phyloP scores from a whole-genome alignment of 768 basidiomycete genomes.

The Daedaleopsis sinensis region DNA sequence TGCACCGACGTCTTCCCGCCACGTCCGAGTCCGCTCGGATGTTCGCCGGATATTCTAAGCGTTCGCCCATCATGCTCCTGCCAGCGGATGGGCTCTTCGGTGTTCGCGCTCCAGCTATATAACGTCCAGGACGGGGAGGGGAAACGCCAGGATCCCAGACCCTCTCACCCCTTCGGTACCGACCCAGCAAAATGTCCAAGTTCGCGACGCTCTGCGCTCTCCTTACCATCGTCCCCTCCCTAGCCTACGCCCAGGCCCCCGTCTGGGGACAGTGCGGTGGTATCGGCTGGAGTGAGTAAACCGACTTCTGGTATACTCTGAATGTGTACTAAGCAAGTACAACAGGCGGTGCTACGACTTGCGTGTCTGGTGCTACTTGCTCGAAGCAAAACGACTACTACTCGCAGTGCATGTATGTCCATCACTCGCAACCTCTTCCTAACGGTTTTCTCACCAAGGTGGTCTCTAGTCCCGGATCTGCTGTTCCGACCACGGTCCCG shows the following conservation, averaged over 20 bases:
- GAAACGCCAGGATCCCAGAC: slow-evolving; percentile 18
- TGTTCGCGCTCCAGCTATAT: slow-evolving; percentile 19
- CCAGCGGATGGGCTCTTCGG: slow-evolving; percentile 4
- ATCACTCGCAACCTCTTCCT: not conserved
- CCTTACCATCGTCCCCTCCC: slow-evolving; percentile 45
- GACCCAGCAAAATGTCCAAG: slow-evolving; percentile 44
- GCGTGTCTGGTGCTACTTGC: slow-evolving; percentile 36
- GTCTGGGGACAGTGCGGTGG: slow-evolving; percentile 60
- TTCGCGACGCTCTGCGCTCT: slow-evolving; percentile 44
- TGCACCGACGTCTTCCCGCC: slow-evolving; percentile 34
- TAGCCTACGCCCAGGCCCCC: slow-evolving; percentile 46
- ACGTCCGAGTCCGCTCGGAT: slow-evolving; percentile 28
- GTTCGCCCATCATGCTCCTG: slow-evolving; percentile 8
- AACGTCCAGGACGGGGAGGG: slow-evolving; percentile 4
- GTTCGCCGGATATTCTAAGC: slow-evolving; percentile 31
- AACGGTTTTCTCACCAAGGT: not conserved
- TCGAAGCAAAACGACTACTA: slow-evolving; percentile 36
- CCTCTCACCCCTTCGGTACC: slow-evolving; percentile 10
- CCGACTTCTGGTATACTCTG: not conserved
- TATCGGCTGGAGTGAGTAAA: slow-evolving; percentile 48
- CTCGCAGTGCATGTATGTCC: slow-evolving; percentile 36
- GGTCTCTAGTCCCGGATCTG: slow-evolving; percentile 15
- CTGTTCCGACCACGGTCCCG: slow-evolving; percentile 13
- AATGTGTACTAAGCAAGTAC: not conserved
- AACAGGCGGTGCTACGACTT: slow-evolving; percentile 36